Evolutionary conservation across 2,329 filamentous ascomycete species (phyloP), one percentile per base, ranked within the genome.

Genomic region (Verticillium nonalfalfae): DNA sequence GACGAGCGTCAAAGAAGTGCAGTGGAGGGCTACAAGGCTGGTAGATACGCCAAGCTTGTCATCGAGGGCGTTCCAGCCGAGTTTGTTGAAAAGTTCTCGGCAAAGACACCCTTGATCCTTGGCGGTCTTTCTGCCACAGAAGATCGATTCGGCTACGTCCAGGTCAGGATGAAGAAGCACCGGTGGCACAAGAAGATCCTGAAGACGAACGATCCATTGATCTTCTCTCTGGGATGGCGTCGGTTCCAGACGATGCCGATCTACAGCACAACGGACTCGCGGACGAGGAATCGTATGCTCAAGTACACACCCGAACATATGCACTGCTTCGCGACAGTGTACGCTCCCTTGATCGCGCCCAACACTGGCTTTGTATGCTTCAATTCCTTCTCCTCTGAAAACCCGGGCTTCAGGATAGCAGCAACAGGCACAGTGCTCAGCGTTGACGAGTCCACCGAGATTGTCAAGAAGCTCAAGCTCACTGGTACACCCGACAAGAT

Each of bases 241-340:
- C 85, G 95, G 63, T 99, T 99, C 81, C 95, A 98, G 76, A 89
- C 90, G 6, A 81, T 95, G 67, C 94, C 94, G 18, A 87, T 97
- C 63, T 99, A 97, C 84, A 95, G 90, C 77, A 97, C 95, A 61
- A 95, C 91, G 31, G 95, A 98, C 75, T 96, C 91, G 64, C 87
- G 95, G 68, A 96, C 91, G 33, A 85, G 95, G 65, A 97, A 98
- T 76, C 88, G 95, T 61, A 97, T 99, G 94, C 85, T 99, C 64
- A 99, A 99, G 76, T 99, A 99, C 76, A 97, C 94, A 0, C 96
- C 95, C 0, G 96, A 99, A 79, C 95, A 99, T 73, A 98, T 97
- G 93, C 95, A 98, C 78, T 99, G 96, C 78, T 96, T 96, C 73
- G 95, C 86, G 50, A 97, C 93, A 58, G 93, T 98, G 76, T 98